A percentile compares a stretch with the other conserved stretches of the same genome.
Conservation (phyloP, 202 grass and related monocot genomes). For the Eragrostis tef region DNA sequence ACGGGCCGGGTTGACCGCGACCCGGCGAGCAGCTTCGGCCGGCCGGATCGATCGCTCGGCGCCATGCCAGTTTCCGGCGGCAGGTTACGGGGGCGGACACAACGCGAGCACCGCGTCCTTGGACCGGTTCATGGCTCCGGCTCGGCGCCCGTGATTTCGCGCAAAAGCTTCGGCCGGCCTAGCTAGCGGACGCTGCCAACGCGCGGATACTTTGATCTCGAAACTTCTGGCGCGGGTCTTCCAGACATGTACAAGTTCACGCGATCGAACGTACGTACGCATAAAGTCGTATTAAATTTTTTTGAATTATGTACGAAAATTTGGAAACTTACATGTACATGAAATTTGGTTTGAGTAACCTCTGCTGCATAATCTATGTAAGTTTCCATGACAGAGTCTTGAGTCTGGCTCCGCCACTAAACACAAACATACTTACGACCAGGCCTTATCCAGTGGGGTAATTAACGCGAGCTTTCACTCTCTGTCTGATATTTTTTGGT, state of each 20-base stretch:
- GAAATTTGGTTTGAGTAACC: too few relatives aligned
- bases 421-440: too few relatives aligned
- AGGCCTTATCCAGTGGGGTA: too few relatives aligned
- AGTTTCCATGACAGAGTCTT: too few relatives aligned
- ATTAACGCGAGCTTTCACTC: not conserved
- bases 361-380: too few relatives aligned
- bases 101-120: not conserved
- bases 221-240: not conserved
- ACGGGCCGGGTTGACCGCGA: slow-evolving; percentile 18
- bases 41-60: not conserved
- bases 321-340: too few relatives aligned
- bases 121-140: not conserved
- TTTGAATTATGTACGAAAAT: too few relatives aligned
- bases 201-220: not conserved
- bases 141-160: slow-evolving; percentile 2
- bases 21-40: not conserved
- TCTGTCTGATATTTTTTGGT: not conserved
- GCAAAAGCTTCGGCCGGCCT: not conserved
- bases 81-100: not conserved
- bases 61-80: not conserved
- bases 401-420: too few relatives aligned
- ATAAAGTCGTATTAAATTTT: too few relatives aligned
- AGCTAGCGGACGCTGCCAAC: not conserved
- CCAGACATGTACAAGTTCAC: too few relatives aligned
- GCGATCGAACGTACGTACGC: too few relatives aligned